phyloP scores from a whole-genome alignment of 2,329 filamentous ascomycete species.

The Biscogniauxia sp. region DNA sequence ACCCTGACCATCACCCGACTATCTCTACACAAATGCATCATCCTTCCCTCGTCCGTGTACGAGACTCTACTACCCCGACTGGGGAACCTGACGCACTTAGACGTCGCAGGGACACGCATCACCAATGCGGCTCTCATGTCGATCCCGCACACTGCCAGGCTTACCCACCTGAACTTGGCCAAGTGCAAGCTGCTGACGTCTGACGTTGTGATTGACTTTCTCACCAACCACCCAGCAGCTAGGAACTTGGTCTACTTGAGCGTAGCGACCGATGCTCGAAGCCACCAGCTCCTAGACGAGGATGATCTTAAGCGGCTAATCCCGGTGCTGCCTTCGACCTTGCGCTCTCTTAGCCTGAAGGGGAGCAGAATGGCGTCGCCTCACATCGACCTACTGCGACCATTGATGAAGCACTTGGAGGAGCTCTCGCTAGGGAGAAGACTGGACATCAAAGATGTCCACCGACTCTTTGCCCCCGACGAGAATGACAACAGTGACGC shows the following conservation, averaged over 20 bases:
- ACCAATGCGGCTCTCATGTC: slow-evolving; percentile 68
- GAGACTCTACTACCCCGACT: slow-evolving; percentile 71
- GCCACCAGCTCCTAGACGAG: slow-evolving; percentile 67
- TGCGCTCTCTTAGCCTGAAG: slow-evolving; percentile 73
- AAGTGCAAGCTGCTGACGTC: slow-evolving; percentile 72
- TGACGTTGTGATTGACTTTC: slow-evolving; percentile 65
- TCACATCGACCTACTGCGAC: slow-evolving; percentile 63
- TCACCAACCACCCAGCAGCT: slow-evolving; percentile 68
- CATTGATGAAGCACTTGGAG: slow-evolving; percentile 69
- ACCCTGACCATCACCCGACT: slow-evolving; percentile 62
- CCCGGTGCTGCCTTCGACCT: slow-evolving; percentile 60
- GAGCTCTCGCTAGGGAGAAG: slow-evolving; percentile 72
- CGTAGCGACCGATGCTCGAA: slow-evolving; percentile 68
- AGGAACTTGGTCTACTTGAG: slow-evolving; percentile 69
- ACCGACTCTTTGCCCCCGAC: slow-evolving; percentile 58
- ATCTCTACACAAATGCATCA: slow-evolving; percentile 76
- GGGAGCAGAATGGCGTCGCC: slow-evolving; percentile 66
- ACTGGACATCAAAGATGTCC: slow-evolving; percentile 63
- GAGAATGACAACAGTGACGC: slow-evolving; percentile 30
- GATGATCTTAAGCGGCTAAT: slow-evolving; percentile 65
- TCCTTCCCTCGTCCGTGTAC: slow-evolving; percentile 64
- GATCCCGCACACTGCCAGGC: slow-evolving; percentile 67
- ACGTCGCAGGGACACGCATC: slow-evolving; percentile 75
- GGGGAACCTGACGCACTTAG: slow-evolving; percentile 68
- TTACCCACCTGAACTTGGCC: slow-evolving; percentile 76